Evolutionary conservation across 805 yeast species (phyloP).

Genomic region (Ogataea henricii): DNA sequence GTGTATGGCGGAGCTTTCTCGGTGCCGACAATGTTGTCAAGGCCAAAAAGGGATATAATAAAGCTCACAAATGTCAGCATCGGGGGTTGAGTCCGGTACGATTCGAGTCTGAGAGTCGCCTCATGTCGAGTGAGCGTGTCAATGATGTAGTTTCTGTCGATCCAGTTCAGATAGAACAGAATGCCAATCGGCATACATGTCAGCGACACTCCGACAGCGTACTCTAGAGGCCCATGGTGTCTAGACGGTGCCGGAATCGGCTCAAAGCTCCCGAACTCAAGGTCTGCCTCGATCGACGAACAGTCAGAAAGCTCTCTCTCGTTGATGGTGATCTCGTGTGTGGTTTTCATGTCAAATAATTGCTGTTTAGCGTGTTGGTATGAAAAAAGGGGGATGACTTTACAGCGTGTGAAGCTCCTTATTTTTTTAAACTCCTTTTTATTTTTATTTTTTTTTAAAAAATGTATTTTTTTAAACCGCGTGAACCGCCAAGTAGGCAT

Average conservation of each 20-base stretch:
- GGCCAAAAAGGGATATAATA: conserved; percentile 16
- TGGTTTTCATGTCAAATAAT: not conserved
- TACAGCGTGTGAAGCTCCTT: not conserved
- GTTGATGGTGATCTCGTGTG: not conserved
- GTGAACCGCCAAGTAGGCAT: not conserved
- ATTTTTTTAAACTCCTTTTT: not conserved
- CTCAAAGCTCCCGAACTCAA: not conserved
- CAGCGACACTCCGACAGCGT: conserved; percentile 6
- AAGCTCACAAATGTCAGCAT: conserved; percentile 13
- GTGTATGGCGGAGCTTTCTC: conserved; percentile 8
- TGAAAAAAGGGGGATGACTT: not conserved
- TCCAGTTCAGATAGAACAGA: conserved; percentile 15
- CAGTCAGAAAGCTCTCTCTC: conserved; percentile 3
- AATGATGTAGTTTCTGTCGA: conserved; percentile 16
- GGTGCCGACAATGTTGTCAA: conserved; percentile 12
- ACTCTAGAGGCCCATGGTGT: conserved; percentile 5
- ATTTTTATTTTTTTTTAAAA: not conserved
- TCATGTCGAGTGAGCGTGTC: conserved; percentile 10
- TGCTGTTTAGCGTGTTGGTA: too few relatives aligned
- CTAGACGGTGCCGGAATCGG: not conserved
- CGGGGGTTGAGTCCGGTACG: conserved; percentile 16
- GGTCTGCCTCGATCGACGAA: conserved; percentile 1
- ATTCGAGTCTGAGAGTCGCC: conserved; percentile 9
- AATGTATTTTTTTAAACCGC: conserved; percentile 1
- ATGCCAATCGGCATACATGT: conserved; percentile 11